phyloP scores from a whole-genome alignment of 208 protist genomes.

The Hexamita inflata region DNA sequence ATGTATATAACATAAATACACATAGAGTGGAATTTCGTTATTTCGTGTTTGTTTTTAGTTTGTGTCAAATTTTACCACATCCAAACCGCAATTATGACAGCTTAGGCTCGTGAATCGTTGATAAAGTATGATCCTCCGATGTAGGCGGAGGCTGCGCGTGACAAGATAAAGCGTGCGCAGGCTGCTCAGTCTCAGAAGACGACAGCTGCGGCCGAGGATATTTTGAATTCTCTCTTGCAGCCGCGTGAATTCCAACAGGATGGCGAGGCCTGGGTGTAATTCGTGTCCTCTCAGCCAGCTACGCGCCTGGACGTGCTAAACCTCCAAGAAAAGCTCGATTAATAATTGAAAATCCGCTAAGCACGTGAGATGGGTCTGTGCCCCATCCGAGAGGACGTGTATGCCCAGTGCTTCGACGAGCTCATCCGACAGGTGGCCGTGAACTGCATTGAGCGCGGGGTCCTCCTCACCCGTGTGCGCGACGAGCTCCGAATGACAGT shows the following conservation, averaged over 20 bases:
- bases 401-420: slow-evolving; percentile 80
- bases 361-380: slow-evolving; percentile 80
- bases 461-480: slow-evolving; percentile 78
- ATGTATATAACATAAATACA: too few species aligned
- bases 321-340: slow-evolving; percentile 63
- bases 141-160: neutral
- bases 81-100: too few species aligned
- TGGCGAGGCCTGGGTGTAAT: slow-evolving; percentile 61
- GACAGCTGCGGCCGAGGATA: slow-evolving; percentile 53
- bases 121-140: slow-evolving; percentile 18
- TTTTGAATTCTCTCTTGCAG: slow-evolving; percentile 61
- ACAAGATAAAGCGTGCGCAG: neutral
- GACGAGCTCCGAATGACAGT: slow-evolving; percentile 79
- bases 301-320: slow-evolving; percentile 66
- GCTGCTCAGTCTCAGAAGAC: neutral
- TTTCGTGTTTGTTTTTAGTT: too few species aligned
- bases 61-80: too few species aligned
- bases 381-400: slow-evolving; percentile 80
- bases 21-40: too few species aligned
- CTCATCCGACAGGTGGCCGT: slow-evolving; percentile 87
- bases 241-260: slow-evolving; percentile 45
- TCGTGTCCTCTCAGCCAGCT: slow-evolving; percentile 59
- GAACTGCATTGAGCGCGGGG: slow-evolving; percentile 80
- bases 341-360: slow-evolving; percentile 63
- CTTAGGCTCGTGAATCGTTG: slow-evolving; percentile 12